A percentile compares a stretch with the other conserved stretches of the same genome.
Conservation (phyloP, 306 rosid genomes). For the Cucurbita argyrosperma region DNA sequence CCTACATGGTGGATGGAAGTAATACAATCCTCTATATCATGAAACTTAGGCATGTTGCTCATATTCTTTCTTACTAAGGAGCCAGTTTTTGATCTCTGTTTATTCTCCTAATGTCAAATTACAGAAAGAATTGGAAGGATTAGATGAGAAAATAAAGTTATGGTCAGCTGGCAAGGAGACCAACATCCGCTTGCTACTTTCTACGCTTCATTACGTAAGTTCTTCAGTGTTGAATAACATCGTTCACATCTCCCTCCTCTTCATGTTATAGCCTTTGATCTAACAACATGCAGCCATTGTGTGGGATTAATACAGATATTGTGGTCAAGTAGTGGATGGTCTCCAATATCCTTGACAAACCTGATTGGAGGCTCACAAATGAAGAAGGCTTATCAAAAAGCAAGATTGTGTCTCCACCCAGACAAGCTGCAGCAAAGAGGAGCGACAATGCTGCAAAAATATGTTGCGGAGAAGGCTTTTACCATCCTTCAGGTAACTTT, state of each 20-base stretch:
- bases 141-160: slow-evolving; percentile 53
- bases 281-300: not conserved
- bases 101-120: slow-evolving; percentile 7
- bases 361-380: slow-evolving; percentile 63
- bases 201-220: slow-evolving; percentile 65
- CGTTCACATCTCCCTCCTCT: not conserved
- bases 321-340: slow-evolving; percentile 69
- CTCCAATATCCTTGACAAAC: slow-evolving; percentile 38
- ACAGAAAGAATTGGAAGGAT: slow-evolving; percentile 37
- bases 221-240: not conserved
- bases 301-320: slow-evolving; percentile 33
- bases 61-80: not conserved
- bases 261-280: not conserved
- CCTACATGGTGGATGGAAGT: too few relatives aligned
- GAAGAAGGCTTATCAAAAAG: slow-evolving; percentile 87
- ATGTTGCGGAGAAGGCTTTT: slow-evolving; percentile 61
- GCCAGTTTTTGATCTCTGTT: not conserved
- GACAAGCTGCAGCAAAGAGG: slow-evolving; percentile 94
- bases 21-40: not conserved
- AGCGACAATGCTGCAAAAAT: slow-evolving; percentile 57
- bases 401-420: slow-evolving; percentile 87
- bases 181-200: slow-evolving; percentile 63
- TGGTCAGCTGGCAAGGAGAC: slow-evolving; percentile 84
- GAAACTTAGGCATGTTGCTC: not conserved
- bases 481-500: slow-evolving; percentile 64